These are phyloP conservation scores for Apophysomyces ossiformis DNA, from an alignment of 371 early-diverging fungal genomes.

Conservation along the genomic window DNA sequence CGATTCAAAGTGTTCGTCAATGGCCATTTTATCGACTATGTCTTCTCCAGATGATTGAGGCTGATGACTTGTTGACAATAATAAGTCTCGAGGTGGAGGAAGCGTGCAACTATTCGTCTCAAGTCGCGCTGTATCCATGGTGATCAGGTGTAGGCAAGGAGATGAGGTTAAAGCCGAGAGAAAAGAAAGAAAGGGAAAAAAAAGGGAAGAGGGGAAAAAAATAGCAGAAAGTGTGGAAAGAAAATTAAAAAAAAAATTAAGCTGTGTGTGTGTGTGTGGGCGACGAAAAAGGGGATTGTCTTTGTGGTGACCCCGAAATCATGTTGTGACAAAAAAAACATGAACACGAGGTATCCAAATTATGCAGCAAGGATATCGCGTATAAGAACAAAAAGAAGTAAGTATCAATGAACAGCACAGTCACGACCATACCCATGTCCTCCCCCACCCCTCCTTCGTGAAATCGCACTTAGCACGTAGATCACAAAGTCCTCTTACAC, in stretches of 20 bases:
- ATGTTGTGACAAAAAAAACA: conserved; percentile 11
- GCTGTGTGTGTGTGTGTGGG: not conserved
- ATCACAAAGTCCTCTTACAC: too few species aligned
- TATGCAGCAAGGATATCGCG: conserved; percentile 11
- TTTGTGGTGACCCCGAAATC: conserved; percentile 12
- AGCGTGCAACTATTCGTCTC: conserved; percentile 26
- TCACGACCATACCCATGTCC: not conserved
- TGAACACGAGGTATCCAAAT: conserved; percentile 9
- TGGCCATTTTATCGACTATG: conserved; percentile 10
- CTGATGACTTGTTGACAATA: conserved; percentile 22
- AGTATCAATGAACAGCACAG: not conserved
- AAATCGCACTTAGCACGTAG: not conserved
- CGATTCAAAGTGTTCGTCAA: conserved; percentile 4
- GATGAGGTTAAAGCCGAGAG: not conserved
- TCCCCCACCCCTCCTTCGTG: not conserved
- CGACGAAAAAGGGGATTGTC: conserved; percentile 10
- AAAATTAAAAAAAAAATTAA: conserved; percentile 6
- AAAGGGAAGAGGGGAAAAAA: not conserved
- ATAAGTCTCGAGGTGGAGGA: conserved; percentile 38
- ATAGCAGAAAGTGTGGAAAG: not conserved
- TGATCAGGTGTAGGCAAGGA: not conserved
- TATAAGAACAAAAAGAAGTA: conserved; percentile 2
- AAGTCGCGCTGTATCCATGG: conserved; percentile 31
- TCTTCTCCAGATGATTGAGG: conserved; percentile 9
- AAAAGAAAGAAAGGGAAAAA: not conserved